Evolutionary conservation across 2,329 filamentous ascomycete species (phyloP), one percentile per base, ranked within the genome.

Genomic region (Pseudocercospora fuligena): DNA sequence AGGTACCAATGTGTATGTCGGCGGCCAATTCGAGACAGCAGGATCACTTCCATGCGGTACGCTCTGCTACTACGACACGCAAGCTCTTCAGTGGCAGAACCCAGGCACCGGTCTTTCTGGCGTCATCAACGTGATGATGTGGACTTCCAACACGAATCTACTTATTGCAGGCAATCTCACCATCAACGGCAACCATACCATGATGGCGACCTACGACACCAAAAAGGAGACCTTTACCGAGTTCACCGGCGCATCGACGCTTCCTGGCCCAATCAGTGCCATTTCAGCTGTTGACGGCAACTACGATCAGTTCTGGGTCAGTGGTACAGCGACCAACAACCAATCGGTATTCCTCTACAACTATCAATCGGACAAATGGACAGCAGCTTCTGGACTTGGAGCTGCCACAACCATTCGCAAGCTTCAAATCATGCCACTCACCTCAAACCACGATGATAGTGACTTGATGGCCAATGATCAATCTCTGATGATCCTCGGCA

Each of bases 401-500:
- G 76, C 84, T 1, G 85, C 85, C 21, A 93, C 92, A 1, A 82
- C 85, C 21, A 89, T 99, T 70, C 89, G 88, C 61, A 91, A 92
- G 68, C 83, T 99, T 5, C 94, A 98, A 75, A 84, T 98, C 65
- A 89, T 98, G 72, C 86, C 88, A 3, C 79, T 96, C 21, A 90
- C 87, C 0, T 80, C 89, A 58, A 80, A 87, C 16, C 95, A 98
- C 76, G 87, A 82, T 40, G 80, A 83, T 14, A 88, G 86, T 1
- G 80, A 86, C 43, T 82, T 93, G 6, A 80, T 99, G 16, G 85
- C 88, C 60, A 80, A 85, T 19, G 84, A 88, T 68, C 88, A 95
- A 77, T 86, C 88, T 3, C 86, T 99, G 40, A 86, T 99, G 80
- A 83, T 98, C 59, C 92, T 92, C n/a, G 95, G 95, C 46, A 87